Conservation (phyloP, 2,329 filamentous ascomycete genomes). For the Colletotrichum sp. region DNA sequence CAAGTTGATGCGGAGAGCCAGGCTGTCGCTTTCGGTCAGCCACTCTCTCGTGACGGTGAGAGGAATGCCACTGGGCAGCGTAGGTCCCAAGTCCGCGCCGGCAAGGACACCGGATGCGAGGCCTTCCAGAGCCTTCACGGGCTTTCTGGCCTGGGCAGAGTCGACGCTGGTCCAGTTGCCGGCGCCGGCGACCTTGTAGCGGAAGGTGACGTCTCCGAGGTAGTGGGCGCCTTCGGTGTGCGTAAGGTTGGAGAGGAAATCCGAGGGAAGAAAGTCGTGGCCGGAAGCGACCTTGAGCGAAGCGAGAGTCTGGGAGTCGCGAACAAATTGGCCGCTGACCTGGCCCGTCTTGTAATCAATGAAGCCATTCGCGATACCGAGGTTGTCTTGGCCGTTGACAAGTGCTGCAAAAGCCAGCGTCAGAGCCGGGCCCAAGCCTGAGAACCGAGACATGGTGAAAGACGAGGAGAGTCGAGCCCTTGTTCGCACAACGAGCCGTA, state of each 20-base stretch:
- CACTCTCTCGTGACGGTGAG: slow-evolving; percentile 57
- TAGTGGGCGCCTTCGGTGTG: slow-evolving; percentile 60
- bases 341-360: background rate
- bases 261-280: slow-evolving; percentile 63
- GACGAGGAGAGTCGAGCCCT: background rate
- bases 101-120: slow-evolving; percentile 32
- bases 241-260: slow-evolving; percentile 50
- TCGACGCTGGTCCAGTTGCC: slow-evolving; percentile 51
- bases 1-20: slow-evolving; percentile 57
- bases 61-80: slow-evolving; percentile 39
- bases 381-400: background rate
- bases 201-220: slow-evolving; percentile 61
- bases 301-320: slow-evolving; percentile 48
- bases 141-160: slow-evolving; percentile 45
- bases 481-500: background rate
- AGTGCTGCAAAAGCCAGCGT: background rate
- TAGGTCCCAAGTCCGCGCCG: slow-evolving; percentile 44
- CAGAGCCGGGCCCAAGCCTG: background rate
- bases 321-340: slow-evolving; percentile 7
- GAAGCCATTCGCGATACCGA: background rate
- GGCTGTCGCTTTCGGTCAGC: slow-evolving; percentile 51
- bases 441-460: background rate
- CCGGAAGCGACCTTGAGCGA: slow-evolving; percentile 44
- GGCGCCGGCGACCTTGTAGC: slow-evolving; percentile 49
- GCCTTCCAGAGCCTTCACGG: slow-evolving; percentile 34